Evolutionary conservation across 1,284 basidiomycete genomes (phyloP), one percentile per base, ranked within the genome.

Genomic region (Trametes versicolor): DNA sequence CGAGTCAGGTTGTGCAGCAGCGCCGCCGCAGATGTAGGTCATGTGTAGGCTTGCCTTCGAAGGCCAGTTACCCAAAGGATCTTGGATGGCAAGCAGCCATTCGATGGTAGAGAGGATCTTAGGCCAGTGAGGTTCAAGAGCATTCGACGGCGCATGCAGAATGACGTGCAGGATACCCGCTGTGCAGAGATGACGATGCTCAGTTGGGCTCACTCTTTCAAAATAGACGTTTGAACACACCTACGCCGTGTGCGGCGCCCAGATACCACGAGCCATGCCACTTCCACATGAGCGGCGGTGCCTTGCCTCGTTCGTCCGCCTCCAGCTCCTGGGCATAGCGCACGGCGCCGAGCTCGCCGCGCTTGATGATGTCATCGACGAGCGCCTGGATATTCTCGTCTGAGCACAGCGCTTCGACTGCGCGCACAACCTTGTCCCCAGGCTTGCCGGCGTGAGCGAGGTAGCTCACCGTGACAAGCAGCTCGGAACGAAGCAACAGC

Each of bases 241-340:
- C 83, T 60, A 85, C 77, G 21, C 86, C 86, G 74, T 88, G 86
- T 6, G 84, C 85, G 13, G 76, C 85, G 54, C 86, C 86, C 2
- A 87, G 74, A 68, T 87, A 87, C 25, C 81, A 76, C 70, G 82
- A 85, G 19, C 79, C 77, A 67, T 85, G 82, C 86, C 86, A 87
- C 10, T 74, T 77, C 86, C 86, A 87, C 85, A 87, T 87, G 36
- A 87, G 76, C 6, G 83, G 79, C 0, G 82, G 78, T 4, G 67
- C 63, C 41, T 23, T 60, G 49, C 34, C 58, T 25, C 66, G 23
- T 29, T 70, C 39, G 63, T 71, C 34, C 64, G 53, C 65, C 59
- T 71, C 65, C 2, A 74, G 63, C 36, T 75, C 69, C 41, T 67
- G 64, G 12, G 39, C 41, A 50, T 83, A 83, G 23, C 67, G 62